These are phyloP conservation scores for Dactylellina leptospora DNA, from an alignment of 2,329 filamentous ascomycete genomes.

Conservation along the genomic window DNA sequence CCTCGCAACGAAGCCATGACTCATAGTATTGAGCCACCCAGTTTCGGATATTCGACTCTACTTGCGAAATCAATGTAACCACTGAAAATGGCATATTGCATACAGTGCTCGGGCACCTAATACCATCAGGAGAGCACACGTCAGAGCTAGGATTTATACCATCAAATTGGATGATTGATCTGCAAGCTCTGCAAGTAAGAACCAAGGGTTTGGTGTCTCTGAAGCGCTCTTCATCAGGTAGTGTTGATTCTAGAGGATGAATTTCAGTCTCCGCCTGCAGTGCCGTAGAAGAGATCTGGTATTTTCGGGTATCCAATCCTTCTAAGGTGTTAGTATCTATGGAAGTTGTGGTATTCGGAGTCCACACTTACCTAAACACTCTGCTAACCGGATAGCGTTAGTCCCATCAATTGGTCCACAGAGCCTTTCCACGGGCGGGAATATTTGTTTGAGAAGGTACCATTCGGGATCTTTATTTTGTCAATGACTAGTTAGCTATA, in stretches of 20 bases:
- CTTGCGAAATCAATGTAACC: conserved; percentile 81
- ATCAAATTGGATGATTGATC: conserved; percentile 75
- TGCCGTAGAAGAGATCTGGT: conserved; percentile 72
- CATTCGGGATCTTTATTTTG: conserved; percentile 82
- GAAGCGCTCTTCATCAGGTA: conserved; percentile 90
- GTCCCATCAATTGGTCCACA: conserved; percentile 96
- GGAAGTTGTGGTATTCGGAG: neutral
- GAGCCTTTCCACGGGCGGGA: conserved; percentile 95
- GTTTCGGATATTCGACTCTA: conserved; percentile 82
- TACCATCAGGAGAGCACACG: conserved; percentile 75
- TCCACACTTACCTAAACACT: conserved; percentile 72
- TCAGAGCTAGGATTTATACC: conserved; percentile 72
- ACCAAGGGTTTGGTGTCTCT: conserved; percentile 78
- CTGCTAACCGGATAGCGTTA: conserved; percentile 85
- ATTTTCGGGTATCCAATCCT: conserved; percentile 84
- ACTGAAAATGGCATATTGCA: conserved; percentile 74
- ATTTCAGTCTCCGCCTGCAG: conserved; percentile 67
- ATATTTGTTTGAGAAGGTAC: conserved; percentile 97
- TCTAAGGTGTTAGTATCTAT: conserved; percentile 1
- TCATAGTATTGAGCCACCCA: conserved; percentile 89
- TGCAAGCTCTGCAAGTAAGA: conserved; percentile 84
- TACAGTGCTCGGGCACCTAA: conserved; percentile 72
- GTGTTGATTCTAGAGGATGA: conserved; percentile 90
- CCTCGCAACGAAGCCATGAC: conserved; percentile 89
- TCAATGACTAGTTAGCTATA: conserved; percentile 2